Conservation (phyloP, 2,329 filamentous ascomycete genomes). For the Colletotrichum liaoningense region DNA sequence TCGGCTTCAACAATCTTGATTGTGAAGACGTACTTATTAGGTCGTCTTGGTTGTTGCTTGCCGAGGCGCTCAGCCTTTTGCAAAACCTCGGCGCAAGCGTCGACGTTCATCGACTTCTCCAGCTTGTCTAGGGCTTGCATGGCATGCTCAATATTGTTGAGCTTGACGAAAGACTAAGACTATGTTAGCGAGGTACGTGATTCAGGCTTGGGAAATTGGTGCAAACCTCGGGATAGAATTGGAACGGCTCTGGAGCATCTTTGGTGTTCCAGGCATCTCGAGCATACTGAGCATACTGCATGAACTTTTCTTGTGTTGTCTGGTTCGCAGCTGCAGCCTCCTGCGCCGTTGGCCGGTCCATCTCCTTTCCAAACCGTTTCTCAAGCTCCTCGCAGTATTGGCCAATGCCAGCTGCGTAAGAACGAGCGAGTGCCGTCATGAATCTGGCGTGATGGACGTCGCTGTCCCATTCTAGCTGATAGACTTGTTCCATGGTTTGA, state of each 20-base stretch:
- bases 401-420: slow-evolving; percentile 83
- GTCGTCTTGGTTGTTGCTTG: slow-evolving; percentile 71
- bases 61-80: slow-evolving; percentile 78
- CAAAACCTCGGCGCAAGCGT: slow-evolving; percentile 87
- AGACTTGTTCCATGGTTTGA: slow-evolving; percentile 88
- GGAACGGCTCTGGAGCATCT: slow-evolving; percentile 95
- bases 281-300: slow-evolving; percentile 91
- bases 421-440: slow-evolving; percentile 92
- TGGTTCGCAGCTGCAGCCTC: slow-evolving; percentile 83
- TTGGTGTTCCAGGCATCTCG: slow-evolving; percentile 94
- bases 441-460: slow-evolving; percentile 95
- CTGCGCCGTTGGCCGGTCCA: slow-evolving; percentile 91
- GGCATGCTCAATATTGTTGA: slow-evolving; percentile 97
- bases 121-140: slow-evolving; percentile 92
- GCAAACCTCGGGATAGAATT: slow-evolving; percentile 90
- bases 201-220: not conserved
- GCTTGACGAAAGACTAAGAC: slow-evolving; percentile 88
- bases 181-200: not conserved
- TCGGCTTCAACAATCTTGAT: slow-evolving; percentile 99
- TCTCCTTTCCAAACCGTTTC: slow-evolving; percentile 85
- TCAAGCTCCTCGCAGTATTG: slow-evolving; percentile 94
- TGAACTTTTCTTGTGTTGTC: slow-evolving; percentile 90
- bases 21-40: slow-evolving; percentile 95
- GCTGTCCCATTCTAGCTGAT: slow-evolving; percentile 90
- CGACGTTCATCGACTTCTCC: slow-evolving; percentile 90